Evolutionary conservation across 257 asterid species (phyloP).

Genomic region (Penstemon eatonii): DNA sequence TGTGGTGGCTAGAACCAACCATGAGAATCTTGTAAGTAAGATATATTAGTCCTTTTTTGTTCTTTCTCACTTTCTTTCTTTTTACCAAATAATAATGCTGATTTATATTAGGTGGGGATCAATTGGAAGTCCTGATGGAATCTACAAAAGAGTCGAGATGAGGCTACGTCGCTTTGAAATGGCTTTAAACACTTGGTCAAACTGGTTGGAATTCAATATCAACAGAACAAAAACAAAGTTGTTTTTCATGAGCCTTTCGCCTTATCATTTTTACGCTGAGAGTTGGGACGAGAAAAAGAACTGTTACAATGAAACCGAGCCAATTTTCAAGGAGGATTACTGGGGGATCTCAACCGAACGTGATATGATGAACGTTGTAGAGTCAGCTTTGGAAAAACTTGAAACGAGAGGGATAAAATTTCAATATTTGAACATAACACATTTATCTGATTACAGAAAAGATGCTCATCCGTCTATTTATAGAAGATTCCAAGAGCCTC

Average conservation of each 20-base stretch:
- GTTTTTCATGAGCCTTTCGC: constrained; percentile 56
- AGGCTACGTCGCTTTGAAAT: constrained; percentile 37
- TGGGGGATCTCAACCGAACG: constrained; percentile 43
- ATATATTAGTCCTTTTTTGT: background rate
- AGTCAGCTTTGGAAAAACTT: constrained; percentile 36
- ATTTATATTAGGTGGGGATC: constrained; percentile 53
- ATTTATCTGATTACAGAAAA: constrained; percentile 32
- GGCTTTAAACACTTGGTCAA: constrained; percentile 59
- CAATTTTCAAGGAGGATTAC: constrained; percentile 33
- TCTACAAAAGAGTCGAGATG: constrained; percentile 41
- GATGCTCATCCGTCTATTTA: constrained; percentile 42
- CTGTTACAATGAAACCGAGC: constrained; percentile 44
- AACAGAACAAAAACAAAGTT: constrained; percentile 49
- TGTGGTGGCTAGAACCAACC: constrained; percentile 72
- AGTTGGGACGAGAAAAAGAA: constrained; percentile 40
- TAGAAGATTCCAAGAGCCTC: constrained; percentile 25
- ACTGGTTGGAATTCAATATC: constrained; percentile 61
- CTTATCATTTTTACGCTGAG: constrained; percentile 40
- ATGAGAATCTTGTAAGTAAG: constrained; percentile 59
- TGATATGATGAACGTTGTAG: constrained; percentile 40
- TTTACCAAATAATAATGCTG: background rate
- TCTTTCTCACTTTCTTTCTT: background rate
- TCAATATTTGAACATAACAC: constrained; percentile 36
- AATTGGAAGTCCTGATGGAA: constrained; percentile 43
- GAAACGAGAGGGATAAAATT: constrained; percentile 37